Conservation (phyloP, 169 alveolate genomes). For the Plasmodium blacklocki region DNA sequence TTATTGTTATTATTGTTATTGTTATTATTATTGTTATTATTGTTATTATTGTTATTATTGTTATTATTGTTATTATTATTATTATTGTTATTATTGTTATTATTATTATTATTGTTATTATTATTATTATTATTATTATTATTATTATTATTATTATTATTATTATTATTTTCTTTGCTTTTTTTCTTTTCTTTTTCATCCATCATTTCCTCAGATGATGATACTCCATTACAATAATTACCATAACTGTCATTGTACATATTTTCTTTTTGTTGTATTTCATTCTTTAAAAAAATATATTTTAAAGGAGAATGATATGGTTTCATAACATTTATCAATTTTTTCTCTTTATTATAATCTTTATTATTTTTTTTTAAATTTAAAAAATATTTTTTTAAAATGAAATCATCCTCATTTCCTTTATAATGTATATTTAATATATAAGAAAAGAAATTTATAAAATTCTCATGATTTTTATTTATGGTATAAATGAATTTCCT, state of each 20-base stretch:
- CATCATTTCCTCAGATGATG: background rate
- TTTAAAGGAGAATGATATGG: conserved; percentile 76
- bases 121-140: background rate
- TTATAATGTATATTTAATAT: conserved; percentile 49
- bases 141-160: background rate
- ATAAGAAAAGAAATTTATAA: conserved; percentile 25
- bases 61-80: background rate
- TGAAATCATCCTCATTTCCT: conserved; percentile 53
- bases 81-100: background rate
- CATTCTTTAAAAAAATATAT: conserved; percentile 66
- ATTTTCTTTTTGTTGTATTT: conserved; percentile 15
- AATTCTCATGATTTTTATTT: conserved; percentile 63
- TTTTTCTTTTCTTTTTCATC: background rate
- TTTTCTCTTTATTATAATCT: conserved; percentile 44
- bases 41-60: background rate
- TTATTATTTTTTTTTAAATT: conserved; percentile 50
- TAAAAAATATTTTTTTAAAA: conserved; percentile 44
- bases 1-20: background rate
- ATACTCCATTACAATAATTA: background rate
- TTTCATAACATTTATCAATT: conserved; percentile 44
- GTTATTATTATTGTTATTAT: background rate
- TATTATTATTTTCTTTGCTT: background rate
- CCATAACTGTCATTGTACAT: background rate
- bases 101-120: background rate
- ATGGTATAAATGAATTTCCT: conserved; percentile 65